Evolutionary conservation across 768 basidiomycete genomes (phyloP), one percentile per base, ranked within the genome.

Genomic region (Serendipita sp.): DNA sequence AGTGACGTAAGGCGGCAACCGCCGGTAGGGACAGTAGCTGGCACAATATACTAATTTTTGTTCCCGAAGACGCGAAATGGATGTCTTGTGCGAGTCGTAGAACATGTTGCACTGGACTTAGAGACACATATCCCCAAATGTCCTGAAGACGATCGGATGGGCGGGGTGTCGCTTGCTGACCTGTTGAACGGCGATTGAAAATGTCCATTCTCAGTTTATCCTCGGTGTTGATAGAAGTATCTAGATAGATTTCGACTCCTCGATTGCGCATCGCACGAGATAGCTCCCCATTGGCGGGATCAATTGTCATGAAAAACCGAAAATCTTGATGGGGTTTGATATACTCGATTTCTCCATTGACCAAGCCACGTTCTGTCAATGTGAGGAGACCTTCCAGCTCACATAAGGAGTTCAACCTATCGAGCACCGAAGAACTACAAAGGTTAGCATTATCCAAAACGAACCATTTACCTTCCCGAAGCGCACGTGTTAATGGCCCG

Each of bases 201-300:
- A 34, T 42, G 42, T 31, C 48, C 33, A 42, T 17, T 14, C 43
- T 26, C 33, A 41, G 13, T n/a, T 30, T 9, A 31, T 65, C 63
- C 26, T 64, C 48, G 30, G 4, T 7, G 9, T 38, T 17, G 26
- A 58, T 28, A 16, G 31, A 34, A 26, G 63, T 61, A 31, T 64
- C 61, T 9, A 92, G 68, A 30, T 80, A 78, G 51, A 97, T 79
- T 72, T 99, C 96, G 38, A 96, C 76, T 17, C 95, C 95, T 63
- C 96, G 83, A 73, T 99, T 99, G 26, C 96, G 86, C 96, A 99
- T 99, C 1, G 96, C 96, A 41, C 96, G 80, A 1, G 96, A 98
- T 11, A 98, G 76, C 73, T 99, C 96, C 48, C 96, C 96, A 65
- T 86, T 80, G 65, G 85, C 84, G 30, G 91, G 88, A 70, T 99